These are phyloP conservation scores for Pseudotsuga menziesii DNA, from an alignment of 75 land plant genomes.

Conservation along the genomic window DNA sequence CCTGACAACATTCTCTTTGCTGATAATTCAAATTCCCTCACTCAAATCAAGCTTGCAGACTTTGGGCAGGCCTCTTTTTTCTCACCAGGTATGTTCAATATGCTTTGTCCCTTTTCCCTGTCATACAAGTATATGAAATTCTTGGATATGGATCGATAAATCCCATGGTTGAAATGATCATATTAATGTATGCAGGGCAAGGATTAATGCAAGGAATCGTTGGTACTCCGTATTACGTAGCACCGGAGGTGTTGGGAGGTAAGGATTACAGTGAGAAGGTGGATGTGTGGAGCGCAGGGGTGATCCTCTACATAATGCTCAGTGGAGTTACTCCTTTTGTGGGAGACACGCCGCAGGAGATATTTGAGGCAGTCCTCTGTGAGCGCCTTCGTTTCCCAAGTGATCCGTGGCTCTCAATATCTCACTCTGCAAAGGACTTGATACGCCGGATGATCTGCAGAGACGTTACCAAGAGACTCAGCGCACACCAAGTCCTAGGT, in stretches of 20 bases:
- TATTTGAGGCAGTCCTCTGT: conserved; percentile 53
- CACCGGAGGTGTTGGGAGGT: conserved; percentile 62
- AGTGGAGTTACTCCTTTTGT: conserved; percentile 54
- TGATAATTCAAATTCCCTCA: conserved; percentile 1
- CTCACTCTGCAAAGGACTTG: conserved; percentile 57
- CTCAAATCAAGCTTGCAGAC: conserved; percentile 39
- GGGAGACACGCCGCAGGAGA: conserved; percentile 53
- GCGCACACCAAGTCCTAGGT: conserved; percentile 68
- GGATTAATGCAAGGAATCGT: conserved; percentile 32
- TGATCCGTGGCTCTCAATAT: conserved; percentile 37
- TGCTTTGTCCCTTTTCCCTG: neutral
- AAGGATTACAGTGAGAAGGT: conserved; percentile 55
- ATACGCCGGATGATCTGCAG: conserved; percentile 59
- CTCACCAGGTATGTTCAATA: neutral
- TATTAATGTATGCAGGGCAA: conserved; percentile 7
- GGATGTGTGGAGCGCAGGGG: conserved; percentile 79
- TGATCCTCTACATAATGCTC: conserved; percentile 55
- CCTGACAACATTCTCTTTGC: conserved; percentile 56
- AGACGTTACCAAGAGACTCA: conserved; percentile 41
- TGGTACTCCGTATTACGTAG: conserved; percentile 68
- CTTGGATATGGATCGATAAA: neutral
- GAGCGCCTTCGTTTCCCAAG: conserved; percentile 58
- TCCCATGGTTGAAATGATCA: neutral
- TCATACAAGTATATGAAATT: neutral
- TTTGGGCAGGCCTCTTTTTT: conserved; percentile 57